phyloP scores from a whole-genome alignment of 164 flowering plant genomes.

The Chloranthus sessilifolius region DNA sequence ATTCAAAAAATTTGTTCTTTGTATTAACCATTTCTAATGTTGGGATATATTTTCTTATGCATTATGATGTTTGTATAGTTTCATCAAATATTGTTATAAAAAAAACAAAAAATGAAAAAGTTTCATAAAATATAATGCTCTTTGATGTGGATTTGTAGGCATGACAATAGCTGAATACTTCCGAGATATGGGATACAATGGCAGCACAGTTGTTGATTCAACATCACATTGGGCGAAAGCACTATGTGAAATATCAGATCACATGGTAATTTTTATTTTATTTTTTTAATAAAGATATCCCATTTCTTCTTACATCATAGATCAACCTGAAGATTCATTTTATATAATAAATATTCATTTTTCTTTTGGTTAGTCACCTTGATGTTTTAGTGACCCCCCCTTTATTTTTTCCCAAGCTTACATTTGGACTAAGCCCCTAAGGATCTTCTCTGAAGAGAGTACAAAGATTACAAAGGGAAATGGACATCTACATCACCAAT shows the following conservation, averaged over 20 bases:
- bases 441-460: too few relatives aligned
- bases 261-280: conserved; percentile 49
- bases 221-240: conserved; percentile 99
- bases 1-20: too few relatives aligned
- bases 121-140: not conserved
- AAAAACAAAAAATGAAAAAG: not conserved
- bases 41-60: not conserved
- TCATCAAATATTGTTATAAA: not conserved
- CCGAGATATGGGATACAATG: conserved; percentile 37
- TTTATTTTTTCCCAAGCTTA: too few relatives aligned
- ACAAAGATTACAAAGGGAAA: too few relatives aligned
- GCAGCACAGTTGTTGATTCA: conserved; percentile 99
- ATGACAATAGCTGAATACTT: conserved; percentile 42
- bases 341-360: too few relatives aligned
- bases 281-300: not conserved
- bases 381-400: too few relatives aligned
- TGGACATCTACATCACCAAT: too few relatives aligned
- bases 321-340: too few relatives aligned
- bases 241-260: conserved; percentile 98
- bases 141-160: conserved; percentile 13
- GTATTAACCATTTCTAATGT: too few relatives aligned
- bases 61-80: not conserved
- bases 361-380: too few relatives aligned
- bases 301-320: too few relatives aligned
- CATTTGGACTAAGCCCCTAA: too few relatives aligned